Evolutionary conservation across 2,329 filamentous ascomycete genomes (phyloP), one percentile per base, ranked within the genome.

Genomic region (Fusarium liriodendri): DNA sequence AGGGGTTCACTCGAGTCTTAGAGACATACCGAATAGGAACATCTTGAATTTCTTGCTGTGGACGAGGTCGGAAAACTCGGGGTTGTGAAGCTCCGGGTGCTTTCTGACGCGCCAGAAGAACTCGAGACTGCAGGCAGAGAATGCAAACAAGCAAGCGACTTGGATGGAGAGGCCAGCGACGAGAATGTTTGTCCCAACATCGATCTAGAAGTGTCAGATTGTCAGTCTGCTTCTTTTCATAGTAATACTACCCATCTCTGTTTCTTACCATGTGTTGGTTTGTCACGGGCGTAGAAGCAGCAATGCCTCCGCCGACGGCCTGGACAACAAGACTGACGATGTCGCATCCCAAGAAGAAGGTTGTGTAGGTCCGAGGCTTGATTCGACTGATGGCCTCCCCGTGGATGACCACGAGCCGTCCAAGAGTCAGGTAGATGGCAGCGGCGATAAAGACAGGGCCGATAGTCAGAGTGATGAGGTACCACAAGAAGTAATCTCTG

Each of bases 391-490:
- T 69, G 10, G 55, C 20, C 18, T 67, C 57, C 2, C 71, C 74
- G 18, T 78, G 55, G 27, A 77, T 66, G 7, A 75, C 72, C n/a
- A 78, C 71, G 9, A 78, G 75, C 2, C 74, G 61, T 2, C 73
- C 76, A 35, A 78, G 73, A 25, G 73, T 76, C 27, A 78, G 65
- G 55, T 78, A 78, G 58, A 78, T 78, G 1, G 67, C 67, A 20
- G 77, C 76, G 1, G 76, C 69, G 29, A 78, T 73, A 40, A 78
- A 78, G 42, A 74, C 77, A 2, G 77, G 77, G 2, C 75, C 77
- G 45, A 78, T 78, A 4, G 76, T 78, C 14, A 78, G 66, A 25
- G 70, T 72, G 29, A 75, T 69, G 2, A 75, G 69, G 20, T 75
- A 71, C 37, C 69, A 69, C 35, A 75, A 47, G 10, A 75, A 75